Evolutionary conservation across 202 grass and related monocot genomes (phyloP).

Genomic region (Zoysia matrella): DNA sequence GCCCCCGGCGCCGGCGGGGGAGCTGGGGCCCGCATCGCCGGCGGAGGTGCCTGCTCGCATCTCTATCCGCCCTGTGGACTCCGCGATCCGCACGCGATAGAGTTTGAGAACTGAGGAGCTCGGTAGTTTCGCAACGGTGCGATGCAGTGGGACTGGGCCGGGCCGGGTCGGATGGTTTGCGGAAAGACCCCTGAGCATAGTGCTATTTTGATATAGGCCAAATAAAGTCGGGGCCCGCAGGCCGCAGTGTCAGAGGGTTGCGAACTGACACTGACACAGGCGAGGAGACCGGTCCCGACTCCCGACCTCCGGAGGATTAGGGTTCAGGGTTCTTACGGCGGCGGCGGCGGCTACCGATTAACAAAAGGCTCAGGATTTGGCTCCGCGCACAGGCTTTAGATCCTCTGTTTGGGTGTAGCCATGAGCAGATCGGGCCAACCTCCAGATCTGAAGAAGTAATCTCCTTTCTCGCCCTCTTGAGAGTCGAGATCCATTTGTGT

Average conservation of each 20-base stretch:
- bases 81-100: slow-evolving; percentile 10
- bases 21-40: slow-evolving; percentile 60
- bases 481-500: neutral
- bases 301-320: neutral
- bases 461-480: neutral
- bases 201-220: neutral
- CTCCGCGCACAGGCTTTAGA: neutral
- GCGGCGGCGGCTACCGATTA: neutral
- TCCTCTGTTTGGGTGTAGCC: slow-evolving; percentile 17
- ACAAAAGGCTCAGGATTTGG: neutral
- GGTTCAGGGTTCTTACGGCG: neutral
- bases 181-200: neutral
- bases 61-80: slow-evolving; percentile 4
- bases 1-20: slow-evolving; percentile 17
- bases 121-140: neutral
- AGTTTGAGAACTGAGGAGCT: slow-evolving; percentile 20
- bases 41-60: slow-evolving; percentile 41
- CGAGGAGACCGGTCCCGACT: neutral
- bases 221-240: neutral
- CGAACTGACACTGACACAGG: neutral
- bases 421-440: slow-evolving; percentile 93
- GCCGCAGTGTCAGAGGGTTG: neutral
- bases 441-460: slow-evolving; percentile 98
- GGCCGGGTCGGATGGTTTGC: slow-evolving; percentile 14
- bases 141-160: neutral